Evolutionary conservation across 2,329 filamentous ascomycete genomes (phyloP).

Genomic region (Diaporthe sp.): DNA sequence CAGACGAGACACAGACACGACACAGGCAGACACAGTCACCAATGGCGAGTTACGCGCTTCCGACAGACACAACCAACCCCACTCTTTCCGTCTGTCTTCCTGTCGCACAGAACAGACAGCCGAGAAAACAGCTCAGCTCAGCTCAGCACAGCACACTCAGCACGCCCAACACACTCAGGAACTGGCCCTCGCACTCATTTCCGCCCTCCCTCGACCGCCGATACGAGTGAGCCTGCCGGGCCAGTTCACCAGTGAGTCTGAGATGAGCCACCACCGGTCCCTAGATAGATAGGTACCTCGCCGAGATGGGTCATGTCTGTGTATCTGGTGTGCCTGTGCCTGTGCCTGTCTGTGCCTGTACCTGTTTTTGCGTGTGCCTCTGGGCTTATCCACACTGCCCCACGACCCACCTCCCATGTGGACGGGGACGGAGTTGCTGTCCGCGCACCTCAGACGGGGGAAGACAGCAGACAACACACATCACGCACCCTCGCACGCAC

Average conservation of each 20-base stretch:
- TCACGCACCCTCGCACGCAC: not conserved
- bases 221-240: conserved; percentile 14
- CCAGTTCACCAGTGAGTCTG: not conserved
- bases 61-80: conserved; percentile 27
- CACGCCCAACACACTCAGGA: not conserved
- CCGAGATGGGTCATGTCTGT: conserved; percentile 22
- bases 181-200: not conserved
- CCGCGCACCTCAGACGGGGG: not conserved
- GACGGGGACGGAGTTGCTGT: conserved; percentile 23
- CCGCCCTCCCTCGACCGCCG: not conserved
- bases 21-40: conserved; percentile 11
- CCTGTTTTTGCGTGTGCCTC: not conserved
- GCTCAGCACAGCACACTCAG: conserved; percentile 24
- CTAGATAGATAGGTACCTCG: conserved; percentile 23
- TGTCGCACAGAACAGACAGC: not conserved
- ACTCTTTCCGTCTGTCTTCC: not conserved
- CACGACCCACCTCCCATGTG: conserved; percentile 16
- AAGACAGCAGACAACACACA: not conserved
- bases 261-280: conserved; percentile 21
- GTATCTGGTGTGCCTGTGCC: not conserved
- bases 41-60: conserved; percentile 37
- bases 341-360: not conserved
- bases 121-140: conserved; percentile 13
- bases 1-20: conserved; percentile 10
- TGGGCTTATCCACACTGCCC: conserved; percentile 32